Conservation (phyloP, 1,284 basidiomycete genomes). For the Rhodotorula sp. region DNA sequence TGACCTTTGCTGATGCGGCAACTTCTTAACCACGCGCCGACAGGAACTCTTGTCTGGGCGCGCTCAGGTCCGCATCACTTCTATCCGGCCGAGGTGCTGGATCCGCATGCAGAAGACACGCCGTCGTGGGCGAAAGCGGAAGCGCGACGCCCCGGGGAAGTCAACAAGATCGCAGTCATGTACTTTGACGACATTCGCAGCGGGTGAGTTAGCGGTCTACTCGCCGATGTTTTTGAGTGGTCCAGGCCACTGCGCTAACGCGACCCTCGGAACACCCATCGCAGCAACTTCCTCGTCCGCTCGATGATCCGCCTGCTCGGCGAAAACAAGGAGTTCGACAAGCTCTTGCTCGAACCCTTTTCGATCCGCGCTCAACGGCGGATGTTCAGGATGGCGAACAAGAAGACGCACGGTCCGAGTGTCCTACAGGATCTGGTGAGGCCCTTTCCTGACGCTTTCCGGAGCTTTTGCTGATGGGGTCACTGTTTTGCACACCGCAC, state of each 20-base stretch:
- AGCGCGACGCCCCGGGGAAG: slow-evolving; percentile 1
- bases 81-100: slow-evolving; percentile 53
- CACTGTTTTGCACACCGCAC: background rate
- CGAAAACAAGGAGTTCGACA: slow-evolving; percentile 23
- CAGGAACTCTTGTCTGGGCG: slow-evolving; percentile 36
- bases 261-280: no score
- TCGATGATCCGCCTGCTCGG: slow-evolving; percentile 17
- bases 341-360: slow-evolving; percentile 2
- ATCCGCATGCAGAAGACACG: slow-evolving; percentile 37
- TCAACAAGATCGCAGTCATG: slow-evolving; percentile 13
- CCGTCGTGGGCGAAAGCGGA: slow-evolving; percentile 1
- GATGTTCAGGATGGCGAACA: background rate
- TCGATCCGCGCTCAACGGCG: background rate
- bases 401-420: background rate
- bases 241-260: no score
- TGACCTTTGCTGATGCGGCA: no score
- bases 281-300: slow-evolving; percentile 14
- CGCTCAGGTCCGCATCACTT: slow-evolving; percentile 46
- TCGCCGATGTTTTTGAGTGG: no score
- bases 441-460: background rate
- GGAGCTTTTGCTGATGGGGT: no score
- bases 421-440: slow-evolving; percentile 10
- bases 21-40: no score
- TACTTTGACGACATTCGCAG: slow-evolving; percentile 27
- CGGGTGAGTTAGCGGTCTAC: slow-evolving; percentile 12